phyloP scores from a whole-genome alignment of 177 flowering plant species.

The Vitis hybrid region DNA sequence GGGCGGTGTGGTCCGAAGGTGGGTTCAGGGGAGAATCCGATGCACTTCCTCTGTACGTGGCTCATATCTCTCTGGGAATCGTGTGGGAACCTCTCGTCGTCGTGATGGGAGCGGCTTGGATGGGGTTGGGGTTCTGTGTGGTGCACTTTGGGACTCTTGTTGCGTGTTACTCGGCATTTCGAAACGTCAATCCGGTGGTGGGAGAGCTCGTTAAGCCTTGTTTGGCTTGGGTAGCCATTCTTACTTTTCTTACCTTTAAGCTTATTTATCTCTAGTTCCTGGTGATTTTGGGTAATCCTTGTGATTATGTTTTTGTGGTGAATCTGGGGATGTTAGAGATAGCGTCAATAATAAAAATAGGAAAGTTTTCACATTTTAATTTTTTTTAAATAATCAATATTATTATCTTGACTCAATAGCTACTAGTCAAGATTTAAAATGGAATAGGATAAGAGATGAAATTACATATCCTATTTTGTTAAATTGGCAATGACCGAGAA shows the following conservation, averaged over 20 bases:
- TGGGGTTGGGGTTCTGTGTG: slow-evolving; percentile 22
- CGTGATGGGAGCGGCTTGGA: slow-evolving; percentile 13
- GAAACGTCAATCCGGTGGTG: slow-evolving; percentile 25
- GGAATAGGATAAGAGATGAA: no score
- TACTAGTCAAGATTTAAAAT: no score
- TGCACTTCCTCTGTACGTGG: slow-evolving; percentile 27
- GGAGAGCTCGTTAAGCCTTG: slow-evolving; percentile 32
- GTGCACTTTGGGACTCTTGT: slow-evolving; percentile 25
- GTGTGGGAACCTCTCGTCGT: slow-evolving; percentile 41
- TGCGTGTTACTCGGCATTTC: slow-evolving; percentile 16
- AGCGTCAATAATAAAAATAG: no score
- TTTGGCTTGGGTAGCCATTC: slow-evolving; percentile 27
- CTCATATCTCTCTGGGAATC: slow-evolving; percentile 23
- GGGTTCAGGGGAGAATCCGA: slow-evolving; percentile 23
- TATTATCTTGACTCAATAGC: no score
- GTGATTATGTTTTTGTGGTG: not conserved
- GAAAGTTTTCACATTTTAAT: no score
- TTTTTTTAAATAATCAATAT: no score
- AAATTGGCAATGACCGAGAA: no score
- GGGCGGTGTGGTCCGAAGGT: slow-evolving; percentile 40
- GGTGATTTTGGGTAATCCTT: not conserved
- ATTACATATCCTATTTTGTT: no score
- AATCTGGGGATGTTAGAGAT: not conserved
- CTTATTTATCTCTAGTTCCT: slow-evolving; percentile 16
- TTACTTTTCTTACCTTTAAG: slow-evolving; percentile 23